Percentiles rank a stretch among this genome's conserved stretches.
phyloP scores from a whole-genome alignment of 2,329 filamentous ascomycete species.

The Phialophora tarda region DNA sequence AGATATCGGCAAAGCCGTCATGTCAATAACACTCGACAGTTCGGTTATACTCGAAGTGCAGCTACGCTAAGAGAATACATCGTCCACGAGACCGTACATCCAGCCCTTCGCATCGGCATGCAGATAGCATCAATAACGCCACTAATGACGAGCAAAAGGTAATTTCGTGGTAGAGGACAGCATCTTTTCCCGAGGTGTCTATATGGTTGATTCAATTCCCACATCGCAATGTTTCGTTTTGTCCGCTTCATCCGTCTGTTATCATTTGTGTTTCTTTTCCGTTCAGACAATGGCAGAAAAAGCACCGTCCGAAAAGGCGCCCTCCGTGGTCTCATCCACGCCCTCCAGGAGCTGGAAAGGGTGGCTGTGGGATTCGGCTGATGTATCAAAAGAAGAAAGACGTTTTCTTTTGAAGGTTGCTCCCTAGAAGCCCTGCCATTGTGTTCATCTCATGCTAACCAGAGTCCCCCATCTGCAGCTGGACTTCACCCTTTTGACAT shows the following conservation, averaged over 20 bases:
- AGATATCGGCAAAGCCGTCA: background rate
- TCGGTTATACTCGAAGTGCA: background rate
- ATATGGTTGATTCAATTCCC: background rate
- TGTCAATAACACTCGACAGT: background rate
- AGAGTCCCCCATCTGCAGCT: conserved; percentile 10
- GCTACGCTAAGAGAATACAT: background rate
- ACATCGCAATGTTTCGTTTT: background rate
- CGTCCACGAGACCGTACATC: background rate
- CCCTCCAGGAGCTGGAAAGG: conserved; percentile 30
- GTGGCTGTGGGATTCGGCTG: conserved; percentile 33
- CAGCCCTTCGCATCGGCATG: background rate
- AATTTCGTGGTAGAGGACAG: background rate
- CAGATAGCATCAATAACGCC: conserved; percentile 15
- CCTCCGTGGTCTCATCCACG: conserved; percentile 11
- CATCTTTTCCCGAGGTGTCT: background rate
- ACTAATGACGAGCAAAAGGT: conserved; percentile 6
- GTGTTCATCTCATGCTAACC: background rate
- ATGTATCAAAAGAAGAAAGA: conserved; percentile 30
- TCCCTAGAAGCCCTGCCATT: background rate
- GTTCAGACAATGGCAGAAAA: conserved; percentile 23
- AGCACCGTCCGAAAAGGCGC: conserved; percentile 12
- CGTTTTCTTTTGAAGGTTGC: conserved; percentile 30
- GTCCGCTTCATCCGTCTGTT: background rate
- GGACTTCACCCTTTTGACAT: conserved; percentile 28
- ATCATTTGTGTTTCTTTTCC: background rate